Evolutionary conservation across 2,329 filamentous ascomycete genomes (phyloP).

Genomic region (Xylaria sp.): DNA sequence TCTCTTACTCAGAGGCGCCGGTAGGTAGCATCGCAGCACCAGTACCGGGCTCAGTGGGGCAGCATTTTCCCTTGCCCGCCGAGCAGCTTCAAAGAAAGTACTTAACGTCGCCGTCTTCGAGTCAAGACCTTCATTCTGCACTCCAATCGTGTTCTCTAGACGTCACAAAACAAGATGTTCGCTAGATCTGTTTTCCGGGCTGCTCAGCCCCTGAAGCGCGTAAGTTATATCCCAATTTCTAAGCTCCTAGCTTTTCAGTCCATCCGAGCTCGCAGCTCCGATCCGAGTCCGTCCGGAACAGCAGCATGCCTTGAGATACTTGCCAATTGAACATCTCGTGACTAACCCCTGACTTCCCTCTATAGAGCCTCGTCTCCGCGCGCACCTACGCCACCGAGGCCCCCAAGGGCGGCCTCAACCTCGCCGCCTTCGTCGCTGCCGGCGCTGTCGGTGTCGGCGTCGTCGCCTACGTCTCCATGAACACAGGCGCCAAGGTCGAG

Average conservation of each 20-base stretch:
- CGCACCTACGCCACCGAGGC: slow-evolving; percentile 63
- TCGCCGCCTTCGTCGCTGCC: slow-evolving; percentile 56
- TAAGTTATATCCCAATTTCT: slow-evolving; percentile 33
- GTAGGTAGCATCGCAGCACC: neutral
- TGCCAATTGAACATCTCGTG: neutral
- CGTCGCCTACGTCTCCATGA: slow-evolving; percentile 52
- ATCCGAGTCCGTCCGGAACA: slow-evolving; percentile 5
- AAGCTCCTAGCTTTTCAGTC: neutral
- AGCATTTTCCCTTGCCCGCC: no score
- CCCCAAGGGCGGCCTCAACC: slow-evolving; percentile 51
- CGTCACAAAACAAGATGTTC: slow-evolving; percentile 45
- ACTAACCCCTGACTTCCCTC: slow-evolving; percentile 15
- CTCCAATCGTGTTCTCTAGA: neutral
- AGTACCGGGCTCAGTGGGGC: slow-evolving; percentile 10
- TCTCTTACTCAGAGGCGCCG: no score
- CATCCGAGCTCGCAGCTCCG: neutral
- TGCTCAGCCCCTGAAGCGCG: slow-evolving; percentile 51
- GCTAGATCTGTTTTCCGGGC: slow-evolving; percentile 50
- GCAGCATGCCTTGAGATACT: neutral
- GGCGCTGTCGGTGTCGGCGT: slow-evolving; percentile 55
- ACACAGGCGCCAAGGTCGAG: slow-evolving; percentile 46
- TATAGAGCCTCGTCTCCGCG: slow-evolving; percentile 25
- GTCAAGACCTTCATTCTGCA: neutral
- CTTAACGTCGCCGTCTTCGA: neutral
- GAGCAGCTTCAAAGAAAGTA: no score